These are phyloP conservation scores for Ophiosphaerella korrae DNA, from an alignment of 2,329 filamentous ascomycete species.

Conservation along the genomic window DNA sequence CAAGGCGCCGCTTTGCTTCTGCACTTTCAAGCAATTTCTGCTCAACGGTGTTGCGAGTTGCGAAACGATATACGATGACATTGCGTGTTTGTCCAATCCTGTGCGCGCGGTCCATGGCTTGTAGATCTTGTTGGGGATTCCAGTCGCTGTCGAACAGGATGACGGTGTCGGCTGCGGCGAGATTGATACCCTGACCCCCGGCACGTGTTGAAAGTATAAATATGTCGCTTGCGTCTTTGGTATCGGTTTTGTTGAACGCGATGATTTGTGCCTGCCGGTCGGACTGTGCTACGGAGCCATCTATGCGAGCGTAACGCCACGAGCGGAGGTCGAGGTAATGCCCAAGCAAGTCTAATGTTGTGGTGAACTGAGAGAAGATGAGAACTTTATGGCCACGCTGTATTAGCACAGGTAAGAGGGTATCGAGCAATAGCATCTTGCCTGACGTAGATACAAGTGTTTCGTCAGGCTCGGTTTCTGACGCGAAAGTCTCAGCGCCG, in stretches of 20 bases:
- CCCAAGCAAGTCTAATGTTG: conserved; percentile 86
- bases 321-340: conserved; percentile 81
- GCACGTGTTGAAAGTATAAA: conserved; percentile 91
- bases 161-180: conserved; percentile 88
- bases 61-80: conserved; percentile 90
- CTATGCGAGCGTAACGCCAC: conserved; percentile 88
- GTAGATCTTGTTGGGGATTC: conserved; percentile 96
- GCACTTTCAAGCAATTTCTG: conserved; percentile 84
- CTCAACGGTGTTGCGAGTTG: conserved; percentile 91
- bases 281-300: conserved; percentile 79
- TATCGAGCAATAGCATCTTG: conserved; percentile 94
- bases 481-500: conserved; percentile 49
- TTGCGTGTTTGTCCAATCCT: conserved; percentile 91
- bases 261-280: conserved; percentile 56
- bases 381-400: conserved; percentile 82
- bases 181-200: conserved; percentile 93
- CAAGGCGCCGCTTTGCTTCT: conserved; percentile 86
- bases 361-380: conserved; percentile 97
- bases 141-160: conserved; percentile 90
- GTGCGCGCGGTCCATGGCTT: conserved; percentile 94
- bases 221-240: conserved; percentile 59
- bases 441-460: conserved; percentile 84
- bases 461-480: conserved; percentile 69
- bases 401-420: conserved; percentile 78
- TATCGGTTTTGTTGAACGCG: conserved; percentile 52